phyloP scores from a whole-genome alignment of 371 early-diverging fungal species.

The Aphelidium insulamus region DNA sequence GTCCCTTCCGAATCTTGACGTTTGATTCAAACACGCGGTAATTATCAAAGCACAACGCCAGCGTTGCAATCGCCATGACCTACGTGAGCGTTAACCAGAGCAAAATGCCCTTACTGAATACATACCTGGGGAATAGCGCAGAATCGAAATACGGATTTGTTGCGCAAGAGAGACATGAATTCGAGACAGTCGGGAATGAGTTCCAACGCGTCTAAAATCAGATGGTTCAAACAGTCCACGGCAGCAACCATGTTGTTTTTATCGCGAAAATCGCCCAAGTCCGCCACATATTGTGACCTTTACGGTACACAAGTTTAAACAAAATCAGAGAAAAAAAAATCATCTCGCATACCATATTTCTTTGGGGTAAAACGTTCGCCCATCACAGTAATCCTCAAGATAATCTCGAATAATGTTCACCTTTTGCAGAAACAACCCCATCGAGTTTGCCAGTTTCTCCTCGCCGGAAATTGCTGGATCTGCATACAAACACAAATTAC shows the following conservation, averaged over 20 bases:
- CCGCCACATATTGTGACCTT: background rate
- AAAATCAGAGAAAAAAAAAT: too few species aligned
- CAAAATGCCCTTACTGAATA: constrained; percentile 4
- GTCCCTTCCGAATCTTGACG: constrained; percentile 85
- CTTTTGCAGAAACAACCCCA: constrained; percentile 92
- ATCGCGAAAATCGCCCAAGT: constrained; percentile 2
- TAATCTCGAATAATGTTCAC: constrained; percentile 87
- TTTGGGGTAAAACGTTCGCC: constrained; percentile 81
- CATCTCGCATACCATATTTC: constrained; percentile 85
- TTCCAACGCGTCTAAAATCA: constrained; percentile 63
- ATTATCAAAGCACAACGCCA: constrained; percentile 68
- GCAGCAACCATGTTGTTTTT: too few species aligned
- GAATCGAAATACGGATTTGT: constrained; percentile 68
- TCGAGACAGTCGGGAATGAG: constrained; percentile 67
- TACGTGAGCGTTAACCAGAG: constrained; percentile 2
- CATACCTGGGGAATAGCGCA: constrained; percentile 85
- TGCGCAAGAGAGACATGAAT: constrained; percentile 48
- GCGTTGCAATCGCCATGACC: constrained; percentile 88
- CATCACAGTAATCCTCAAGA: constrained; percentile 65
- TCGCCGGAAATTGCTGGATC: constrained; percentile 8
- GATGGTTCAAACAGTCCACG: constrained; percentile 49
- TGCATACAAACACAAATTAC: background rate
- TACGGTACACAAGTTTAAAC: constrained; percentile 10
- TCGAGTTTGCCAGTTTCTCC: constrained; percentile 46
- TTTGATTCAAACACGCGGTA: constrained; percentile 42